Percentiles rank a stretch among this genome's conserved stretches.
phyloP scores from a whole-genome alignment of 441 rosid species.

The Jatropha multifida region DNA sequence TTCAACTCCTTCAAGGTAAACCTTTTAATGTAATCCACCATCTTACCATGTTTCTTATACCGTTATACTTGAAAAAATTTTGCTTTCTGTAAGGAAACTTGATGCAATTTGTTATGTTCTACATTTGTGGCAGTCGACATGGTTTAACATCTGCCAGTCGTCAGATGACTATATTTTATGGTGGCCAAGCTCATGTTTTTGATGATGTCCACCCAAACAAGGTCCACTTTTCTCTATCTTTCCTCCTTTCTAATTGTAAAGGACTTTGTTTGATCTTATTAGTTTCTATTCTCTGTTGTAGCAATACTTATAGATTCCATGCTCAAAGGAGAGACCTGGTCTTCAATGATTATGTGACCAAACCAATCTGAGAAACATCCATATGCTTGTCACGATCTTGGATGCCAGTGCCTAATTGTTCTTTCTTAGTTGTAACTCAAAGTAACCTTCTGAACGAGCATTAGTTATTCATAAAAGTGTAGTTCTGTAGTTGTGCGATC shows the following conservation, averaged over 20 bases:
- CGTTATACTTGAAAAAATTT: neutral
- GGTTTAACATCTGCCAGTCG: slow-evolving; percentile 52
- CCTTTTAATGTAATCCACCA: slow-evolving; percentile 18
- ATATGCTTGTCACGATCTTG: neutral
- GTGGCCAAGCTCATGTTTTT: slow-evolving; percentile 98
- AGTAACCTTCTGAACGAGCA: neutral
- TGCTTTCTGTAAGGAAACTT: neutral
- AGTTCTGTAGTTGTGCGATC: neutral
- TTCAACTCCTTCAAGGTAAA: slow-evolving; percentile 62
- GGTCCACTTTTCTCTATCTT: slow-evolving; percentile 26
- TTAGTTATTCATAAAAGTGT: neutral
- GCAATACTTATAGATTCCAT: neutral
- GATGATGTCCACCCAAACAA: slow-evolving; percentile 96
- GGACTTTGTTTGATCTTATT: neutral
- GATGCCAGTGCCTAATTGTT: neutral
- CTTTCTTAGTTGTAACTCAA: neutral
- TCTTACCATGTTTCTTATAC: neutral
- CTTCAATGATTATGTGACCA: neutral
- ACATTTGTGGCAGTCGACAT: slow-evolving; percentile 43
- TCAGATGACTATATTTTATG: slow-evolving; percentile 97
- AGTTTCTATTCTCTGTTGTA: neutral
- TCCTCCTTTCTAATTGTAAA: slow-evolving; percentile 13
- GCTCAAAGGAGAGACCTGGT: neutral
- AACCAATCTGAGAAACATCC: neutral
- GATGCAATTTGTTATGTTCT: slow-evolving; percentile 5